These are phyloP conservation scores for Penicillium digitatum DNA, from an alignment of 2,329 filamentous ascomycete species.

Conservation along the genomic window DNA sequence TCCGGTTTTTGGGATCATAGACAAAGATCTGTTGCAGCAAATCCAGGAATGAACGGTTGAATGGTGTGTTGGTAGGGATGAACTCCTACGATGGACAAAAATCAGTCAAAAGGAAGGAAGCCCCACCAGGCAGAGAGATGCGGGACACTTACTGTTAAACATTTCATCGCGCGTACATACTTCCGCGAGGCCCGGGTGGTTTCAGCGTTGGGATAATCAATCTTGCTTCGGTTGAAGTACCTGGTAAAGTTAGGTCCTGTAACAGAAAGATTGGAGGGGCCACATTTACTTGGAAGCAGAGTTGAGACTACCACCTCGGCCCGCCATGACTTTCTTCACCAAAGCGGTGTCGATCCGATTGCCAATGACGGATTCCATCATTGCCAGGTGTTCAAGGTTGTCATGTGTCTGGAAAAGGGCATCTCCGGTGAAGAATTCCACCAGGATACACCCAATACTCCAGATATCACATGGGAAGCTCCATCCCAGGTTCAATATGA, in stretches of 20 bases:
- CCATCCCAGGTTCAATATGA: slow-evolving; percentile 65
- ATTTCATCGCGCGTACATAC: slow-evolving; percentile 67
- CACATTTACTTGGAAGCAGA: slow-evolving; percentile 52
- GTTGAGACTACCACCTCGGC: slow-evolving; percentile 49
- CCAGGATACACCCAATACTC: slow-evolving; percentile 66
- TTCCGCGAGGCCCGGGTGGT: slow-evolving; percentile 61
- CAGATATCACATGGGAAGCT: slow-evolving; percentile 66
- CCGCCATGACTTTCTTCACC: slow-evolving; percentile 51
- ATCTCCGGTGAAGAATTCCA: slow-evolving; percentile 66
- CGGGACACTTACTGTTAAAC: slow-evolving; percentile 49
- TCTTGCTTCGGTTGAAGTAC: slow-evolving; percentile 54
- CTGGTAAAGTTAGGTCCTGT: slow-evolving; percentile 38
- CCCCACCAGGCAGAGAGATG: not conserved
- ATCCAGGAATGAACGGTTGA: slow-evolving; percentile 62
- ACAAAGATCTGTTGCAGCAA: slow-evolving; percentile 61
- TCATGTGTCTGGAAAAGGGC: slow-evolving; percentile 66
- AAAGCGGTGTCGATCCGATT: slow-evolving; percentile 54
- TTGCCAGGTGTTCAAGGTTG: slow-evolving; percentile 64
- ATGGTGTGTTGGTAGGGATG: slow-evolving; percentile 56
- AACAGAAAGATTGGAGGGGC: slow-evolving; percentile 2
- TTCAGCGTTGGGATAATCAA: slow-evolving; percentile 61
- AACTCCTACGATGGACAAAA: slow-evolving; percentile 51
- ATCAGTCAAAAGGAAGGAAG: slow-evolving; percentile 5
- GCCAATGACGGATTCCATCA: slow-evolving; percentile 64
- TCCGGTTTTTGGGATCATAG: slow-evolving; percentile 62